Percentiles rank a stretch among this genome's conserved stretches.
These are phyloP conservation scores for Colletotrichum brevisporum DNA, from an alignment of 2,329 filamentous ascomycete genomes.

Conservation along the genomic window DNA sequence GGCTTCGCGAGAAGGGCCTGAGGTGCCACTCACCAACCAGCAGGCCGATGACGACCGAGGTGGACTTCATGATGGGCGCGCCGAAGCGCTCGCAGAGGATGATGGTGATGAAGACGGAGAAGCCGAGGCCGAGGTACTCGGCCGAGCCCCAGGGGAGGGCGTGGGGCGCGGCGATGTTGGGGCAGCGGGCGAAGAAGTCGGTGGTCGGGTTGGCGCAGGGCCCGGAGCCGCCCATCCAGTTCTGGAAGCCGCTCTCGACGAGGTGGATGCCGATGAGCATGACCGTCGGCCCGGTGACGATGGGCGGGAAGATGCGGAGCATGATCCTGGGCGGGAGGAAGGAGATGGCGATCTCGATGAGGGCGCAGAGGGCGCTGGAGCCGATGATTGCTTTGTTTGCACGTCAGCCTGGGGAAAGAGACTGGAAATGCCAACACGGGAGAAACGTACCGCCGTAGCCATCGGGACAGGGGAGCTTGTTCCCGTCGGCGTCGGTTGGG, in stretches of 20 bases:
- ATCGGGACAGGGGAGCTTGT: conserved; percentile 79
- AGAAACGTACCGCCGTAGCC: conserved; percentile 71
- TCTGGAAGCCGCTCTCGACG: conserved; percentile 78
- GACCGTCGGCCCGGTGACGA: conserved; percentile 81
- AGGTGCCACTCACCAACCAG: conserved; percentile 52
- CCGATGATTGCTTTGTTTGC: conserved; percentile 74
- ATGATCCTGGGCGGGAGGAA: conserved; percentile 79
- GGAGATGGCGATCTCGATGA: conserved; percentile 80
- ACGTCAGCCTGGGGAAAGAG: too few species aligned
- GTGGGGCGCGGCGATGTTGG: conserved; percentile 76
- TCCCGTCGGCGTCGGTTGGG: conserved; percentile 71
- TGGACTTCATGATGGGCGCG: conserved; percentile 87
- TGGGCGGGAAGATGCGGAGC: conserved; percentile 82
- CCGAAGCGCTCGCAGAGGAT: conserved; percentile 86
- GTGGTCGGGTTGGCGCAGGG: conserved; percentile 64
- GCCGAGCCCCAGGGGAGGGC: conserved; percentile 83
- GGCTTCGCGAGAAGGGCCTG: neutral
- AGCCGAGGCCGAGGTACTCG: conserved; percentile 84
- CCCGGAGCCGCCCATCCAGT: conserved; percentile 84
- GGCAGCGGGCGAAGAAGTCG: conserved; percentile 75
- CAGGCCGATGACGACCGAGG: conserved; percentile 81
- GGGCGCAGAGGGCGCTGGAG: conserved; percentile 74
- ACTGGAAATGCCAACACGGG: too few species aligned
- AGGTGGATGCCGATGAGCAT: conserved; percentile 81
- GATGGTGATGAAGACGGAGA: conserved; percentile 84